phyloP scores from a whole-genome alignment of 768 basidiomycete species.

The Lentinula sp. region DNA sequence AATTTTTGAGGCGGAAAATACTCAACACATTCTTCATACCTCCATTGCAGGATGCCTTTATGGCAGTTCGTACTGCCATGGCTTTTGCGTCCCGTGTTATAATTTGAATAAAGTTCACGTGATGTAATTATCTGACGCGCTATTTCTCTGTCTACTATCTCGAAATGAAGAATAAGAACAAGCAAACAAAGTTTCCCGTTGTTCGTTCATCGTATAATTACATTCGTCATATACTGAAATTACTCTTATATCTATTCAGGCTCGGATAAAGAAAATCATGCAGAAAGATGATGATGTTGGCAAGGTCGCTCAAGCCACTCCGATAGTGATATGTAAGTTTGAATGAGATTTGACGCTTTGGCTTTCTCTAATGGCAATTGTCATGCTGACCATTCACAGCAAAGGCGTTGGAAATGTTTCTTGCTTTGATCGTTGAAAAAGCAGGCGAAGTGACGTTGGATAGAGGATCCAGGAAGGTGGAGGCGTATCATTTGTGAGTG shows the following conservation, averaged over 20 bases:
- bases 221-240: neutral
- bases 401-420: conserved; percentile 70
- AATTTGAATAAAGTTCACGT: too few relatives aligned
- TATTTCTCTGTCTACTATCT: too few relatives aligned
- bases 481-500: conserved; percentile 86
- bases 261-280: conserved; percentile 99
- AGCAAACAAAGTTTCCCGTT: conserved; percentile 87
- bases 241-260: conserved; percentile 37
- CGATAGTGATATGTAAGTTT: conserved; percentile 88
- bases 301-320: conserved; percentile 95
- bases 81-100: too few relatives aligned
- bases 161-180: conserved; percentile 84
- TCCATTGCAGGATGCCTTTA: too few relatives aligned
- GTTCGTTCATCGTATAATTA: conserved; percentile 36
- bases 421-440: conserved; percentile 78
- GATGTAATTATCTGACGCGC: too few relatives aligned
- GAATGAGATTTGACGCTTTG: neutral
- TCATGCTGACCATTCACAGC: neutral
- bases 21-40: too few relatives aligned
- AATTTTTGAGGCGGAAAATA: too few relatives aligned
- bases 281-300: conserved; percentile 99
- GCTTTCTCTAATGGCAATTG: neutral
- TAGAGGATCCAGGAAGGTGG: conserved; percentile 82
- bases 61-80: too few relatives aligned
- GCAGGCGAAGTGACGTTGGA: conserved; percentile 72